These are phyloP conservation scores for Castanea crenata DNA, from an alignment of 306 rosid species.

Conservation along the genomic window DNA sequence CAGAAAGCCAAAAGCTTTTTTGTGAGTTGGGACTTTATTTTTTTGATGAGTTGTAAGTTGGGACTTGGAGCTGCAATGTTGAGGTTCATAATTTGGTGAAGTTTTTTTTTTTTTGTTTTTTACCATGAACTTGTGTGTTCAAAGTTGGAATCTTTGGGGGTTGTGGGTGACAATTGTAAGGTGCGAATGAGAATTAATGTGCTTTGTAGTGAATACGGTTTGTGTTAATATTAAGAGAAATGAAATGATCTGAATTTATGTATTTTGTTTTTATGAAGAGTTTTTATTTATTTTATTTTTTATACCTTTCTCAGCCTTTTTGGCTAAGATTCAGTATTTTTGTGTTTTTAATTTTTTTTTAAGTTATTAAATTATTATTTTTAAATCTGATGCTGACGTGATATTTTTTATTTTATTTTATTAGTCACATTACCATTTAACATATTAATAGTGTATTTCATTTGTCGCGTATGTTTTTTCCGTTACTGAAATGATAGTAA, in stretches of 20 bases:
- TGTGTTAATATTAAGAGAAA: background rate
- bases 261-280: no score
- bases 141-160: constrained; percentile 37
- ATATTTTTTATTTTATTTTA: no score
- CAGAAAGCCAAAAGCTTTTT: background rate
- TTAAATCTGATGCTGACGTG: no score
- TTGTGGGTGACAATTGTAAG: constrained; percentile 37
- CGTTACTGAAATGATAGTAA: fast-evolving
- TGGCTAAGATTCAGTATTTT: no score
- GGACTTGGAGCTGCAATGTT: constrained; percentile 3
- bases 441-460: fast-evolving
- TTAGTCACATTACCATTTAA: fast-evolving
- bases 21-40: background rate
- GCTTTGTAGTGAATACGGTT: constrained; percentile 57
- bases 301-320: no score
- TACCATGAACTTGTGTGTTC: constrained; percentile 33
- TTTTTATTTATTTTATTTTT: no score
- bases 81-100: constrained; percentile 7
- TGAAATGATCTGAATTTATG: no score
- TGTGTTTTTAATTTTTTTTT: no score
- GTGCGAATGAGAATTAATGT: constrained; percentile 61
- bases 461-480: no score
- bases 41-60: background rate
- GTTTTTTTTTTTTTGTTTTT: background rate
- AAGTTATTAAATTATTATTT: no score